Conservation (phyloP, 306 rosid species). For the Dicorynia guianensis region DNA sequence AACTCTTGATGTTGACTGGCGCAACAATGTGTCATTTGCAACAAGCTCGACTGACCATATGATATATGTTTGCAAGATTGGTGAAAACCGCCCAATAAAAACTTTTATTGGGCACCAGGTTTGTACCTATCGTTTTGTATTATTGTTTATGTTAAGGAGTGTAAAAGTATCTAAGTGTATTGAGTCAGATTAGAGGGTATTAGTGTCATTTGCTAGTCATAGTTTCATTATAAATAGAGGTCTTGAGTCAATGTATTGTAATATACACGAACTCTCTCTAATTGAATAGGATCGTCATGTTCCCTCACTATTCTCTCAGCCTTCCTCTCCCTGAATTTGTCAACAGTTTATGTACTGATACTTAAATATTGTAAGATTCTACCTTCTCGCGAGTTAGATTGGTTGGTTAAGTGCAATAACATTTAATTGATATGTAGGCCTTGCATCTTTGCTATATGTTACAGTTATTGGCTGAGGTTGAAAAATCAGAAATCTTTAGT, state of each 20-base stretch:
- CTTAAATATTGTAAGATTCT: not conserved
- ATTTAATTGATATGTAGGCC: slow-evolving; percentile 14
- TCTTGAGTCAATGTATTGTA: too few relatives aligned
- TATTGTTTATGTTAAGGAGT: not conserved
- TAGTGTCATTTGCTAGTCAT: too few relatives aligned
- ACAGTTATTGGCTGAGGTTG: slow-evolving; percentile 27
- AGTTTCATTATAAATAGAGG: too few relatives aligned
- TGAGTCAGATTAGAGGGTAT: too few relatives aligned
- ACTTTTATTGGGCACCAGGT: slow-evolving; percentile 95
- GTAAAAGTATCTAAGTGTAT: too few relatives aligned
- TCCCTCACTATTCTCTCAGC: too few relatives aligned
- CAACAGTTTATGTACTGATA: not conserved
- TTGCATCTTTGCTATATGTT: slow-evolving; percentile 18
- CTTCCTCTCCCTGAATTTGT: too few relatives aligned
- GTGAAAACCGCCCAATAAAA: slow-evolving; percentile 78
- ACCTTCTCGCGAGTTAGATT: not conserved
- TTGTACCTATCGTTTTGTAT: slow-evolving; percentile 18
- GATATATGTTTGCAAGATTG: slow-evolving; percentile 93
- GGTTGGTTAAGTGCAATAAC: slow-evolving; percentile 27
- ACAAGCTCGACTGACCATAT: slow-evolving; percentile 86
- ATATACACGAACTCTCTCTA: too few relatives aligned
- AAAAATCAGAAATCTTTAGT: slow-evolving; percentile 17
- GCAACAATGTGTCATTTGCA: slow-evolving; percentile 88
- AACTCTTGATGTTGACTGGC: slow-evolving; percentile 97
- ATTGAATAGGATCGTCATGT: too few relatives aligned